Evolutionary conservation across 257 asterid genomes (phyloP).

Genomic region (Penstemon davidsonii): DNA sequence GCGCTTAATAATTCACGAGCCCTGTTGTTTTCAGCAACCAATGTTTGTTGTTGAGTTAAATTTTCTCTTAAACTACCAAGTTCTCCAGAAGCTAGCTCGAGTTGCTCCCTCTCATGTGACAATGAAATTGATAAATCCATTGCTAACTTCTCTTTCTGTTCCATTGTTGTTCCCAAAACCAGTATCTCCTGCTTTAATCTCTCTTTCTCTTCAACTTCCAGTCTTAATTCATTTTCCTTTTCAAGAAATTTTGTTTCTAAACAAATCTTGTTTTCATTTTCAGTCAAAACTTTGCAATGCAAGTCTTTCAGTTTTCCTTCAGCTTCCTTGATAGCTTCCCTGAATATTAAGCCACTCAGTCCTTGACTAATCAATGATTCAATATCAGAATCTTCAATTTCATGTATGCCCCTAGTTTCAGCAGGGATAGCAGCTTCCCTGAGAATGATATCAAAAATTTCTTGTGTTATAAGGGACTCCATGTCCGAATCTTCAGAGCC

Average conservation of each 20-base stretch:
- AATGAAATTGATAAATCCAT: constrained; percentile 45
- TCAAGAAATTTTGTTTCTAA: constrained; percentile 42
- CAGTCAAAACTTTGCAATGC: constrained; percentile 37
- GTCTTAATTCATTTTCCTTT: constrained; percentile 51
- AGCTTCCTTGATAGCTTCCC: constrained; percentile 54
- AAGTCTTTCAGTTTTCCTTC: constrained; percentile 38
- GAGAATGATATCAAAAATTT: constrained; percentile 40
- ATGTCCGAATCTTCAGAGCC: constrained; percentile 44
- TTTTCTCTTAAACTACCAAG: constrained; percentile 46
- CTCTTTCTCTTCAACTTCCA: constrained; percentile 55
- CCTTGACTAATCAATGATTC: constrained; percentile 45
- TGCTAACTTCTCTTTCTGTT: constrained; percentile 49
- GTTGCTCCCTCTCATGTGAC: constrained; percentile 48
- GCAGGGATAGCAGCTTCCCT: constrained; percentile 38
- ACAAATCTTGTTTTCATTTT: constrained; percentile 36
- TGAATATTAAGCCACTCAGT: constrained; percentile 41
- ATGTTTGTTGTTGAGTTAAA: constrained; percentile 39
- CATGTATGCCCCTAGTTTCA: constrained; percentile 37
- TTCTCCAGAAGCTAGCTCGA: constrained; percentile 52
- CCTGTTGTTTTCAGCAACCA: constrained; percentile 42
- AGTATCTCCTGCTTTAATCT: constrained; percentile 52
- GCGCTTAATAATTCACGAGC: constrained; percentile 45
- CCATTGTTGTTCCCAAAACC: constrained; percentile 37
- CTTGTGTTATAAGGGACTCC: constrained; percentile 40
- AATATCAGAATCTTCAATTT: constrained; percentile 53